These are phyloP conservation scores for Voacanga thouarsii DNA, from an alignment of 257 asterid species.

Conservation along the genomic window DNA sequence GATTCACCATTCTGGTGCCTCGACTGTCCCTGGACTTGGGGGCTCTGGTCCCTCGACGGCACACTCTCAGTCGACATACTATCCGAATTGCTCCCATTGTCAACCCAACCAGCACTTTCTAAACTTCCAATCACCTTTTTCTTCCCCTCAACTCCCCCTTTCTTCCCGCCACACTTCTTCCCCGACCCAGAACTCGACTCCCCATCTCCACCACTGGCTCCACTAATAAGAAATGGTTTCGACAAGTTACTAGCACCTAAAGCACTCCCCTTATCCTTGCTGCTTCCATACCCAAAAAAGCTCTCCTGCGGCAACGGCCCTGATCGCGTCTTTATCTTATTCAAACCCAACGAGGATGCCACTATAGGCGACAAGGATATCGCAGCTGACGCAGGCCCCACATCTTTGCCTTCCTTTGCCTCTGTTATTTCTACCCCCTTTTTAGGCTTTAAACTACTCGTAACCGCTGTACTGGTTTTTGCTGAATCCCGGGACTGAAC, in stretches of 20 bases:
- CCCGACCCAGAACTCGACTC: conserved; percentile 24
- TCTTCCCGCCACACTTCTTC: conserved; percentile 24
- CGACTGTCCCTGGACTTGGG: conserved; percentile 60
- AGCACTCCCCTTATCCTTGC: conserved; percentile 62
- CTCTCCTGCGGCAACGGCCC: conserved; percentile 99
- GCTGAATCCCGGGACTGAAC: conserved; percentile 21
- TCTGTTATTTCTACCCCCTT: conserved; percentile 42
- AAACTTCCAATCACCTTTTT: conserved; percentile 21
- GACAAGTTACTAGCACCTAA: conserved; percentile 86
- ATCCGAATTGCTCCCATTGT: conserved; percentile 63
- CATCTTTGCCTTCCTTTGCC: conserved; percentile 30
- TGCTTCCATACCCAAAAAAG: conserved; percentile 61
- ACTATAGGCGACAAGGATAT: conserved; percentile 74
- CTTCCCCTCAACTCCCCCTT: conserved; percentile 25
- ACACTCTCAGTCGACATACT: conserved; percentile 65
- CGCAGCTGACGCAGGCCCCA: conserved; percentile 33
- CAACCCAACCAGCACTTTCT: conserved; percentile 31
- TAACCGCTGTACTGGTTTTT: conserved; percentile 34
- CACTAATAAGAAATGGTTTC: conserved; percentile 41
- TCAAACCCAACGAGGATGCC: conserved; percentile 93
- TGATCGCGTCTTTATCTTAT: conserved; percentile 96
- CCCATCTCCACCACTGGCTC: conserved; percentile 38
- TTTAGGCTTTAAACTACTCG: conserved; percentile 24
- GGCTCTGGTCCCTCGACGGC: conserved; percentile 72
- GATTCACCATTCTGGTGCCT: conserved; percentile 76